phyloP scores from a whole-genome alignment of 441 rosid species.

The Isatis lusitanica region DNA sequence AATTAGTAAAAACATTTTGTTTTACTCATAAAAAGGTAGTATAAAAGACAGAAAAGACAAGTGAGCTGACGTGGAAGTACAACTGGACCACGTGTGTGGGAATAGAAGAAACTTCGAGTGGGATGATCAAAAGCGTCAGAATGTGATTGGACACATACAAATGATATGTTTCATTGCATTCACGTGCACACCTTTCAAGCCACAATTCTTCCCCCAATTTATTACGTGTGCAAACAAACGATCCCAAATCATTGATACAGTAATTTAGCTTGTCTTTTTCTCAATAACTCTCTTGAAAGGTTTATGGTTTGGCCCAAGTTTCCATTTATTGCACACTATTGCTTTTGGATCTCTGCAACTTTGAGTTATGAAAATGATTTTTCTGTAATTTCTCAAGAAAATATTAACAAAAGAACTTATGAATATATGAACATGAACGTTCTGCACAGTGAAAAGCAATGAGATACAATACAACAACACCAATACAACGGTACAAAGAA shows the following conservation, averaged over 20 bases:
- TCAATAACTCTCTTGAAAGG: slow-evolving; percentile 18
- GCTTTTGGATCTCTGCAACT: slow-evolving; percentile 21
- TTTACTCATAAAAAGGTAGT: not conserved
- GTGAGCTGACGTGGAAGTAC: slow-evolving; percentile 31
- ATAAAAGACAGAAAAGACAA: not conserved
- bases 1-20: not conserved
- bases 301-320: slow-evolving; percentile 20
- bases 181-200: slow-evolving; percentile 30
- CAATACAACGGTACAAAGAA: slow-evolving; percentile 3
- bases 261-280: slow-evolving; percentile 30
- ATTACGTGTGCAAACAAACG: slow-evolving; percentile 19
- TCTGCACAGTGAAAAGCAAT: slow-evolving; percentile 21
- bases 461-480: slow-evolving; percentile 12
- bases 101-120: slow-evolving; percentile 28
- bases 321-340: slow-evolving; percentile 14
- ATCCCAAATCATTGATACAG: slow-evolving; percentile 29
- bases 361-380: not conserved
- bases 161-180: slow-evolving; percentile 21
- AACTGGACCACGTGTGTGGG: slow-evolving; percentile 24
- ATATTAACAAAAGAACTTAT: not conserved
- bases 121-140: slow-evolving; percentile 26
- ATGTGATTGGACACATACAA: slow-evolving; percentile 18
- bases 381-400: no score
- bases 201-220: slow-evolving; percentile 14
- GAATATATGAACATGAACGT: slow-evolving; percentile 17